Conservation (phyloP, 2,329 filamentous ascomycete species). For the Niveomyces coronatus region DNA sequence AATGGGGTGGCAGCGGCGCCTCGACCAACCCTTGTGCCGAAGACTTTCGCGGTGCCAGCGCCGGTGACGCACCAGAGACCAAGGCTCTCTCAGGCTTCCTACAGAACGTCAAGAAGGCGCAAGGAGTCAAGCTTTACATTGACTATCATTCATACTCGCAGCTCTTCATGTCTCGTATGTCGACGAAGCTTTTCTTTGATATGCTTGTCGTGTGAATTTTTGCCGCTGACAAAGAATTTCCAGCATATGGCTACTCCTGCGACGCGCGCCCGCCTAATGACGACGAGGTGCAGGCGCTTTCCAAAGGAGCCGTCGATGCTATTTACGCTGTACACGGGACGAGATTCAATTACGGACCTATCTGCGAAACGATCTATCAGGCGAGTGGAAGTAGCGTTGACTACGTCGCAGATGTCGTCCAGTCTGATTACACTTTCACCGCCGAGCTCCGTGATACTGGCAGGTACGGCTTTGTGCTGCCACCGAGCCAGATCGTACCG, state of each 20-base stretch:
- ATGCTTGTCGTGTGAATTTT: conserved; percentile 27
- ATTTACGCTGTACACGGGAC: conserved; percentile 34
- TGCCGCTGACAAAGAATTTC: conserved; percentile 40
- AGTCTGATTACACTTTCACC: conserved; percentile 31
- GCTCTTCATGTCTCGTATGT: conserved; percentile 50
- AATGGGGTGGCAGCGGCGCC: conserved; percentile 39
- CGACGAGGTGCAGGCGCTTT: conserved; percentile 37
- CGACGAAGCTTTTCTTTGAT: conserved; percentile 32
- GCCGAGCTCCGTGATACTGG: conserved; percentile 28
- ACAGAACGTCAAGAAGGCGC: conserved; percentile 20
- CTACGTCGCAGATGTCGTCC: conserved; percentile 31
- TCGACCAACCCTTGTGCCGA: conserved; percentile 41
- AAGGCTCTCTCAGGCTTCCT: conserved; percentile 32
- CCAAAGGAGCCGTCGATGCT: conserved; percentile 36
- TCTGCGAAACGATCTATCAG: conserved; percentile 52
- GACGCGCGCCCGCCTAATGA: conserved; percentile 34
- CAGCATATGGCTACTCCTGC: conserved; percentile 51
- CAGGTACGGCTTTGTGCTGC: conserved; percentile 32
- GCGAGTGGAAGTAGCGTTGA: conserved; percentile 37
- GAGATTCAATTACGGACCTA: conserved; percentile 35
- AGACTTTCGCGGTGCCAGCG: conserved; percentile 33
- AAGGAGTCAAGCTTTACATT: conserved; percentile 50
- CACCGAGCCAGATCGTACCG: conserved; percentile 31
- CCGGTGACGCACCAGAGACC: conserved; percentile 41
- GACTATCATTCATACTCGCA: conserved; percentile 58